Evolutionary conservation across 2,329 filamentous ascomycete species (phyloP).

Genomic region (Sporothrix humicola): DNA sequence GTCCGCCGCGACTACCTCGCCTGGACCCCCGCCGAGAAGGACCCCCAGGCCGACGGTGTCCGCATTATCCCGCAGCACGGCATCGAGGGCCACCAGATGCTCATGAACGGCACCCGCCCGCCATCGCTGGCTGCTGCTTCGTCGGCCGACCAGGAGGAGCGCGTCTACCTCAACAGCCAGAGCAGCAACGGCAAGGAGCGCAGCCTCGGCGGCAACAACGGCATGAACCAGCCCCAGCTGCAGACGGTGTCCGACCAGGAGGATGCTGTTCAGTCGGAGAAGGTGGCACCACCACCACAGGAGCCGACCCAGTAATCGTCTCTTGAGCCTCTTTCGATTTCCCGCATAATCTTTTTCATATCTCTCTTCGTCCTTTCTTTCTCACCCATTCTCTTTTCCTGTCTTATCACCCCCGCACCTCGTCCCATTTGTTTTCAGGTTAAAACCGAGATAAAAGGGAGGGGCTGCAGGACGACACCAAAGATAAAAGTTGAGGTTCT

Average conservation of each 20-base stretch:
- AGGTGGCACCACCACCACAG: constrained; percentile 2
- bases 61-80: constrained; percentile 71
- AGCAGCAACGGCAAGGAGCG: constrained; percentile 31
- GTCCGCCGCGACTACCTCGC: constrained; percentile 86
- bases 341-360: not conserved
- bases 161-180: constrained; percentile 28
- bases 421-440: not conserved
- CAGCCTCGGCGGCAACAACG: constrained; percentile 13
- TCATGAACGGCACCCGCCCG: constrained; percentile 43
- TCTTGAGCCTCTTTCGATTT: not conserved
- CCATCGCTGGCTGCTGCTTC: constrained; percentile 26
- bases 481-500: not conserved
- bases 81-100: constrained; percentile 71
- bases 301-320: not conserved
- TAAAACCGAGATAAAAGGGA: not conserved
- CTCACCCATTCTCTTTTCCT: not conserved
- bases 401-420: not conserved
- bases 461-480: not conserved
- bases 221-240: not conserved
- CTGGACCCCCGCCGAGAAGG: constrained; percentile 77
- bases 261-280: constrained; percentile 19
- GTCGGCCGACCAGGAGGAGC: constrained; percentile 20
- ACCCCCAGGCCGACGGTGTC: constrained; percentile 64
- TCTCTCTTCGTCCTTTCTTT: not conserved
- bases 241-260: not conserved